phyloP scores from a whole-genome alignment of 2,329 filamentous ascomycete species.

The Pseudophaeomoniella oleicola region DNA sequence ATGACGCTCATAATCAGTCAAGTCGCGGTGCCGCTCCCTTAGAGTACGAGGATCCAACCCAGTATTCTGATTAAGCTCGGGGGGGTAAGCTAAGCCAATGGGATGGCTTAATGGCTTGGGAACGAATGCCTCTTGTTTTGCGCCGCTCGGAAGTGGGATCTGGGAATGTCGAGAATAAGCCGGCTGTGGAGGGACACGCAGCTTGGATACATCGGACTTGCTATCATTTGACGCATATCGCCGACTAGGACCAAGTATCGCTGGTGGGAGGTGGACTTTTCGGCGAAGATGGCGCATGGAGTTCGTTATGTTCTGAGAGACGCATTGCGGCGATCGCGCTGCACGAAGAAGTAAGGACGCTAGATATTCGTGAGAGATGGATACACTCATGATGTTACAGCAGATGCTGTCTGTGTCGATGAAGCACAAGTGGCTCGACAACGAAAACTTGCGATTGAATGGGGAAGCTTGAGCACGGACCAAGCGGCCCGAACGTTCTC shows the following conservation, averaged over 20 bases:
- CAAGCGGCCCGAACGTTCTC: no score
- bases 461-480: no score
- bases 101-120: conserved; percentile 50
- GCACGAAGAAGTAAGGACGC: not conserved
- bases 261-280: not conserved
- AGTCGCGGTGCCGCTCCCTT: conserved; percentile 59
- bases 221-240: not conserved
- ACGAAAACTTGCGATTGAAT: no score
- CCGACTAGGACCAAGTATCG: not conserved
- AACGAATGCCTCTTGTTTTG: conserved; percentile 26
- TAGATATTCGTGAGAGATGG: not conserved
- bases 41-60: conserved; percentile 56
- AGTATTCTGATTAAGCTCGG: conserved; percentile 64
- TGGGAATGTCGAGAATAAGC: conserved; percentile 4
- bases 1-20: conserved; percentile 76
- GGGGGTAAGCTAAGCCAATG: conserved; percentile 66
- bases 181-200: conserved; percentile 3
- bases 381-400: not conserved
- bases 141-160: conserved; percentile 14
- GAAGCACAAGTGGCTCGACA: no score
- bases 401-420: no score
- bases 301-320: not conserved
- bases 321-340: not conserved
- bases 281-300: not conserved
- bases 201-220: not conserved